phyloP scores from a whole-genome alignment of 805 yeast genomes.

The Barnettozyma siamensis region DNA sequence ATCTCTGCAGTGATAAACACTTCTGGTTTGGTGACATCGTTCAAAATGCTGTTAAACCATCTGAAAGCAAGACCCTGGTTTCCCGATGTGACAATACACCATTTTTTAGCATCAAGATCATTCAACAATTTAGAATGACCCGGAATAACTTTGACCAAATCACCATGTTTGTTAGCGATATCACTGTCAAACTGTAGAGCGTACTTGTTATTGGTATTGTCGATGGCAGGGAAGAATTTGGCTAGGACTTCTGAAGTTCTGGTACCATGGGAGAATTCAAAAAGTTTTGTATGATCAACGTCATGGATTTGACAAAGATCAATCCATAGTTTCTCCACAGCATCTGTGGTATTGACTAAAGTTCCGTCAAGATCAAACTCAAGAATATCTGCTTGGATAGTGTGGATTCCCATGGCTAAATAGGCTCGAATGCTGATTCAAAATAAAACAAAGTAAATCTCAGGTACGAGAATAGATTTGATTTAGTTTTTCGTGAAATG shows the following conservation, averaged over 20 bases:
- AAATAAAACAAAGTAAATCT: no score
- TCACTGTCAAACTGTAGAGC: conserved; percentile 52
- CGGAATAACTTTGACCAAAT: conserved; percentile 66
- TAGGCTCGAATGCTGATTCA: no score
- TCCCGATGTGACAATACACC: conserved; percentile 88
- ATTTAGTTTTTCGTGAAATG: no score
- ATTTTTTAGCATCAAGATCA: conserved; percentile 46
- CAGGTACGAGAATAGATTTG: no score
- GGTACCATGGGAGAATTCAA: conserved; percentile 55
- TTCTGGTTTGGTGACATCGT: conserved; percentile 58
- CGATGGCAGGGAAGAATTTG: conserved; percentile 70
- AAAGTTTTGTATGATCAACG: conserved; percentile 47
- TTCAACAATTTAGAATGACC: conserved; percentile 66
- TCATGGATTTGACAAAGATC: conserved; percentile 65
- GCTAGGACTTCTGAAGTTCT: conserved; percentile 75
- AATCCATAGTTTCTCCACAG: conserved; percentile 80
- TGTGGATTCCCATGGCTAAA: conserved; percentile 17
- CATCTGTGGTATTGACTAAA: conserved; percentile 73
- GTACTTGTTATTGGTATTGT: conserved; percentile 57
- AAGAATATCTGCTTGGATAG: conserved; percentile 19
- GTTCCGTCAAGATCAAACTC: conserved; percentile 89
- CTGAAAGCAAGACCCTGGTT: conserved; percentile 69
- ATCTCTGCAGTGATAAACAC: conserved; percentile 79
- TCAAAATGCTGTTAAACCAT: conserved; percentile 59
- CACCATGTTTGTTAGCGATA: conserved; percentile 68